Base-by-base conservation (phyloP, 2,329 filamentous ascomycete species). In the Aspergillus aculeatus region DNA sequence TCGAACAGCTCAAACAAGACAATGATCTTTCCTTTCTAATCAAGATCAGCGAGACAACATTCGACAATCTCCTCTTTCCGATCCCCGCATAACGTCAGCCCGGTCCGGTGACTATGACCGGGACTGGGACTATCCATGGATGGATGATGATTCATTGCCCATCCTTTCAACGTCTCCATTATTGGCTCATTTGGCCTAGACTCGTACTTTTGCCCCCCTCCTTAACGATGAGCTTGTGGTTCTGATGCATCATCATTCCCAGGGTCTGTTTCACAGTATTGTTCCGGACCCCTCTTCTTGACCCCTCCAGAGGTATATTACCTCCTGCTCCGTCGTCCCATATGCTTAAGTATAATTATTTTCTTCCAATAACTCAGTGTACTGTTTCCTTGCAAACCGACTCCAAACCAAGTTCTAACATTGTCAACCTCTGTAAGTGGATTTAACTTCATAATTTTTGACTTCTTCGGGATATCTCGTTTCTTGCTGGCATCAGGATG, bases 221-320 rank as follows among this genome's bases (percentile, higher is more conserved):
- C 32, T 50, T 24, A 38, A 31, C 41, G 21, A 35, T 54, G 49
- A 26, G 38, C 26, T 32, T 48, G 29, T 57, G 50, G 50, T 47
- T 54, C 38, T 51, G 50, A 59, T 64, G 53, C 56, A 53, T 56
- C 60, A 56, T 54, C 24, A 32, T 35, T 59, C 50, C 62, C 54
- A 59, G 35, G 51, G 47, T 58, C 55, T 56, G 57, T 56, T 48
- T 50, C 61, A 59, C 60, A 51, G 56, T 41, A 10, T 7, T 50
- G 31, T 41, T 7, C 23, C 38, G n/a, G 32, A 62, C 60, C 64
- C 60, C 64, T 64, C 62, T 58, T 54, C 31, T 52, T 5, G 6
- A 12, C n/a, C 23, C 50, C 26, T 11, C 12, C 5, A 19, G n/a
- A 44, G 38, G 16, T 44, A 44, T 44, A 44, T 44, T 44, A 44